Base-by-base conservation (phyloP, 2,329 filamentous ascomycete genomes). In the Monilinia polystroma region DNA sequence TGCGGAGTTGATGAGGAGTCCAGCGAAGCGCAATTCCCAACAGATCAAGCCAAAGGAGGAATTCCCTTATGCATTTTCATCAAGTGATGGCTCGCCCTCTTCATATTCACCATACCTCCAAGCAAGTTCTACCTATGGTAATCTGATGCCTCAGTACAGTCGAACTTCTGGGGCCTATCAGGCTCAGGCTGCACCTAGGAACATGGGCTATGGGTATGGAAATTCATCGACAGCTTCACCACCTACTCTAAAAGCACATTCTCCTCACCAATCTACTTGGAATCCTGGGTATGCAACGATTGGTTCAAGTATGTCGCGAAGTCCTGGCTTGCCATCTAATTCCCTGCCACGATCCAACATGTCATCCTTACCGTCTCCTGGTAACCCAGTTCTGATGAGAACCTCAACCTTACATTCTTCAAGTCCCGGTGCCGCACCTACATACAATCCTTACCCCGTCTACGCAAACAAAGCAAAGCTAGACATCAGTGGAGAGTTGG, bases 401-500 rank as follows among this genome's bases (percentile, higher is more conserved):
- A 90, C 88, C 6, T 90, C 89, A 2, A 89, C 87, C 3, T 77
- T 91, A 58, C 82, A 86, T 64, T 82, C 84, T 11, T 79, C 80
- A 41, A 78, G 78, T 32, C 70, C 79, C 14, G 73, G 79, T n/a
- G 82, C 79, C 70, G 82, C 77, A 70, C 83, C 80, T 49, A 66
- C 68, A 10, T 76, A 73, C 68, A 75, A 75, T 62, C 72, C 80
- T 62, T 77, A 96, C 75, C 85, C 88, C 4, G 85, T 94, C 71
- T 94, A 93, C 75, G 89, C 92, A 20, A 70, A 87, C 75, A 97
- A 97, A 80, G 95, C 93, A 0, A 82, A 90, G 23, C 81, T 98
- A 41, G 92, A 95, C 75, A 90, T 98, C 68, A 86, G 90, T 64
- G 93, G 93, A 26, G 91, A 97, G 74, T 84, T 99, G 58, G 88